These are phyloP conservation scores for Neonectria coccinea DNA, from an alignment of 2,329 filamentous ascomycete genomes.

Conservation along the genomic window DNA sequence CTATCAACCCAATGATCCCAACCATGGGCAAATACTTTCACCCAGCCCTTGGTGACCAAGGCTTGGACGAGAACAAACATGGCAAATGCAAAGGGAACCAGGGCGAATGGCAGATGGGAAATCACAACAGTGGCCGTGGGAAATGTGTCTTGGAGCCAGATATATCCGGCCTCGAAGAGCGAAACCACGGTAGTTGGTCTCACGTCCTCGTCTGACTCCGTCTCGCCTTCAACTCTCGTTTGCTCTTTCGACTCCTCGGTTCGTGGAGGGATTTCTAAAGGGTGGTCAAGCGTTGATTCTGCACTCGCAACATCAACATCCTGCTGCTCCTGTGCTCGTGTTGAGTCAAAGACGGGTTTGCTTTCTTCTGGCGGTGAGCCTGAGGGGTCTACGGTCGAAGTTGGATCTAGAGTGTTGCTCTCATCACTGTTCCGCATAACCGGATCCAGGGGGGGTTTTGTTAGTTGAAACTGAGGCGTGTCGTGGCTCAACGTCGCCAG, in stretches of 20 bases:
- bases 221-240: not conserved
- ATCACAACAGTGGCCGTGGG: conserved; percentile 75
- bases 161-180: conserved; percentile 56
- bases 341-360: not conserved
- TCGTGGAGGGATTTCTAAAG: not conserved
- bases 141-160: conserved; percentile 77
- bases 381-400: not conserved
- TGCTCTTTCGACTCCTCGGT: not conserved
- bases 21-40: conserved; percentile 77
- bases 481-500: not conserved
- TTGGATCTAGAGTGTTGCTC: not conserved
- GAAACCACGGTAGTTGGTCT: conserved; percentile 64
- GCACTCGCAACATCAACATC: not conserved
- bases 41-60: conserved; percentile 79
- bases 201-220: not conserved
- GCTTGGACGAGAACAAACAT: conserved; percentile 83
- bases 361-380: not conserved
- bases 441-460: not conserved
- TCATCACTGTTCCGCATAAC: not conserved
- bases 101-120: conserved; percentile 72
- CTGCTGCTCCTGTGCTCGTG: not conserved
- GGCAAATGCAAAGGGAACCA: conserved; percentile 77
- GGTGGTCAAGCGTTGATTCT: not conserved
- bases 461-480: not conserved
- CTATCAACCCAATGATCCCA: conserved; percentile 79